A percentile compares a stretch with the other conserved stretches of the same genome.
Evolutionary conservation across 208 protist genomes (phyloP).

Genomic region (Crithidia thermophila): DNA sequence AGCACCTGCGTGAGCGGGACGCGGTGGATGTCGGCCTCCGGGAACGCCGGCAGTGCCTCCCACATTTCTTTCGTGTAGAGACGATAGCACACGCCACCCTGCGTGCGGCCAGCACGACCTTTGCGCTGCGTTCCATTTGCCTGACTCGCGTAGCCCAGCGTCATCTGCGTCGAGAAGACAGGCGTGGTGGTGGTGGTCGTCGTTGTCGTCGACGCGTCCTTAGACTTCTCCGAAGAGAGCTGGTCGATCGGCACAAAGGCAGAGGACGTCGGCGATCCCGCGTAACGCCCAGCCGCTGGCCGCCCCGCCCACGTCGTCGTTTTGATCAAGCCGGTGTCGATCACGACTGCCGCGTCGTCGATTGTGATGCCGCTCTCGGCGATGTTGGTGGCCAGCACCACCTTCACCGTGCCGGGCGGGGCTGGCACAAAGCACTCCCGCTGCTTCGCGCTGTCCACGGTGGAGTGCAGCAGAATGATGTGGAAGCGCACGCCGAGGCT

Average conservation of each 20-base stretch:
- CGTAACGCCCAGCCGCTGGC: neutral
- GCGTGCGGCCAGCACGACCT: constrained; percentile 98
- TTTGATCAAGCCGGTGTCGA: constrained; percentile 96
- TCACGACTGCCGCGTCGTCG: constrained; percentile 94
- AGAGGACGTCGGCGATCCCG: neutral
- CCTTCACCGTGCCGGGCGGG: constrained; percentile 80
- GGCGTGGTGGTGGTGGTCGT: neutral
- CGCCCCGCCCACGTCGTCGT: constrained; percentile 68
- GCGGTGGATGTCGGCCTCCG: constrained; percentile 93
- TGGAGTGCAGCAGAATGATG: constrained; percentile 90
- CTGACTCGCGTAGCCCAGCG: constrained; percentile 87
- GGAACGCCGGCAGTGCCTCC: constrained; percentile 68
- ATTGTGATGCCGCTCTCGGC: constrained; percentile 98
- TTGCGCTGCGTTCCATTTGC: constrained; percentile 98
- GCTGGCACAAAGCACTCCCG: constrained; percentile 90
- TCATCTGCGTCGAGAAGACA: constrained; percentile 73
- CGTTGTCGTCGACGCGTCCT: neutral
- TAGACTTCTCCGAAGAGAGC: neutral
- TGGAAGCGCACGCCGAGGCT: constrained; percentile 30
- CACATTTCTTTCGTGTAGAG: constrained; percentile 91
- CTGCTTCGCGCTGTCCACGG: constrained; percentile 82
- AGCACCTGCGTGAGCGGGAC: constrained; percentile 94
- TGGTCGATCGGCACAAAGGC: constrained; percentile 4
- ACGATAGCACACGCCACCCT: constrained; percentile 98
- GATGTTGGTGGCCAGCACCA: constrained; percentile 98